Evolutionary conservation across 176 grass and related monocot genomes (phyloP).

Genomic region (Oryza rufipogon): DNA sequence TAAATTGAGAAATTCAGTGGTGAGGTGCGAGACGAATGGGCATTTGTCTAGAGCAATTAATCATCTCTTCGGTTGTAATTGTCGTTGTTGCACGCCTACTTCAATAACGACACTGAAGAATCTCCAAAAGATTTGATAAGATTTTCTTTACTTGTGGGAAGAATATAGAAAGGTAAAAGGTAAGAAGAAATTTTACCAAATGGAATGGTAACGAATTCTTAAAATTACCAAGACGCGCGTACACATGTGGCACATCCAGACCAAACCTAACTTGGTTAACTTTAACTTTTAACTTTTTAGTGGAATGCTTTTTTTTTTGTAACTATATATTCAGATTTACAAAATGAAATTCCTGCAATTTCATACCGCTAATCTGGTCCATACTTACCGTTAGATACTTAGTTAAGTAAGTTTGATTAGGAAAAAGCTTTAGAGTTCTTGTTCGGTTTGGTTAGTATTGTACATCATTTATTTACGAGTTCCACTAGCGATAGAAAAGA

Average conservation of each 20-base stretch:
- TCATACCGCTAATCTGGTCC: no score
- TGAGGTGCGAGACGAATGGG: slow-evolving; percentile 11
- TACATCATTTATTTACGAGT: no score
- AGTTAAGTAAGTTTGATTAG: no score
- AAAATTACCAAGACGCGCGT: neutral
- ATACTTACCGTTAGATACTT: no score
- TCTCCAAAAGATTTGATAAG: slow-evolving; percentile 49
- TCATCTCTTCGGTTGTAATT: slow-evolving; percentile 41
- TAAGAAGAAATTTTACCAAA: slow-evolving; percentile 24
- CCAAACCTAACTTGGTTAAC: slow-evolving; percentile 25
- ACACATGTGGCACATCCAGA: neutral
- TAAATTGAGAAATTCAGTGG: neutral
- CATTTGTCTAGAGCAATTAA: slow-evolving; percentile 38
- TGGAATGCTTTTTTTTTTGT: neutral
- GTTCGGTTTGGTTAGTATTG: no score
- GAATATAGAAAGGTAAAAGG: slow-evolving; percentile 44
- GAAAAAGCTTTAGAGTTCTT: no score
- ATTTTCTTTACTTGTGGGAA: slow-evolving; percentile 41
- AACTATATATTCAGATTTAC: neutral
- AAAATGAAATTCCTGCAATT: neutral
- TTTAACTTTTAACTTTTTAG: neutral
- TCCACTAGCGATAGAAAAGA: no score
- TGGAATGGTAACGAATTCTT: slow-evolving; percentile 49
- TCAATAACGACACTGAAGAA: slow-evolving; percentile 44
- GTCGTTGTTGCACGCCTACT: slow-evolving; percentile 43